phyloP scores from a whole-genome alignment of 805 yeast species.

The Cyberlindnera misumaiensis region DNA sequence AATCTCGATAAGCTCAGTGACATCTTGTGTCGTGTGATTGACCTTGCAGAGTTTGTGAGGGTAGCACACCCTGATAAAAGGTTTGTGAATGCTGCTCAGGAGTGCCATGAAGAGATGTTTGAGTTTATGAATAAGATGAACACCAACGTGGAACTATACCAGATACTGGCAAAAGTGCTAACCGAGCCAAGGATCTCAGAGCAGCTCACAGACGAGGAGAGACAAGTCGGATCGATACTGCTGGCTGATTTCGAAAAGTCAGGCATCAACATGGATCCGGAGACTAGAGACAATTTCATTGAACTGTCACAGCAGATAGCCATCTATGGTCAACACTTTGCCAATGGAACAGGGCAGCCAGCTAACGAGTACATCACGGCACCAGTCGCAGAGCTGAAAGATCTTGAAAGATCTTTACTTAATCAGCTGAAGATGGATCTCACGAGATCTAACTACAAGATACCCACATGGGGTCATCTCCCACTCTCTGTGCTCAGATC shows the following conservation, averaged over 20 bases:
- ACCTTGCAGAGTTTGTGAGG: constrained; percentile 85
- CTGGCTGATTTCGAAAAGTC: constrained; percentile 84
- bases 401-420: constrained; percentile 19
- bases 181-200: constrained; percentile 23
- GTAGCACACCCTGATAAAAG: constrained; percentile 74
- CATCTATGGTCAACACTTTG: constrained; percentile 70
- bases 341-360: constrained; percentile 23
- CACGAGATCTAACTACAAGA: constrained; percentile 34
- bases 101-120: constrained; percentile 80
- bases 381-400: constrained; percentile 15
- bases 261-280: constrained; percentile 72
- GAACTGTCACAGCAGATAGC: constrained; percentile 76
- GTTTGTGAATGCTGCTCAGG: constrained; percentile 77
- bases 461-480: constrained; percentile 57
- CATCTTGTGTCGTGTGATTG: constrained; percentile 84
- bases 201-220: constrained; percentile 62
- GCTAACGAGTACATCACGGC: constrained; percentile 15
- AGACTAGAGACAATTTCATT: constrained; percentile 63
- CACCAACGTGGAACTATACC: constrained; percentile 69
- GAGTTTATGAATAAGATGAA: constrained; percentile 91
- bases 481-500: constrained; percentile 60
- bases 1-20: constrained; percentile 83
- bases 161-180: constrained; percentile 47
- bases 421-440: constrained; percentile 28
- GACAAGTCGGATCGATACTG: constrained; percentile 73